phyloP scores from a whole-genome alignment of 2,329 filamentous ascomycete species.

The Tolypocladium sp. region DNA sequence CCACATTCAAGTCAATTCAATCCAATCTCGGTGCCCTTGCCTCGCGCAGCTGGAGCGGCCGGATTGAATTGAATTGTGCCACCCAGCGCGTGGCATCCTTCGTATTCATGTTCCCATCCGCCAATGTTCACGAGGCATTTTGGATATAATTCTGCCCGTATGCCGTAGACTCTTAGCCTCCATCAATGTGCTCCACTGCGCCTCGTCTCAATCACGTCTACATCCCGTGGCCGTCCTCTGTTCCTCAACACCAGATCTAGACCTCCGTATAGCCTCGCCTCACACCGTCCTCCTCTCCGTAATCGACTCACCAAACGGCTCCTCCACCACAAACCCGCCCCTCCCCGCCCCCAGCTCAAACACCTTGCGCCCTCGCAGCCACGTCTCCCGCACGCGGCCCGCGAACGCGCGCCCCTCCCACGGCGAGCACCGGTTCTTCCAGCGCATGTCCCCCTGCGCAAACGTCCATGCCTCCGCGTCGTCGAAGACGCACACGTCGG shows the following conservation, averaged over 20 bases:
- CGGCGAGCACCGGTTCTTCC: constrained; percentile 85
- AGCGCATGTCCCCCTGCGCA: constrained; percentile 72
- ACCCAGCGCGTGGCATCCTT: no score
- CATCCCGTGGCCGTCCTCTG: neutral
- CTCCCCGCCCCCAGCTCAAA: constrained; percentile 54
- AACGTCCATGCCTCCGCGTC: constrained; percentile 72
- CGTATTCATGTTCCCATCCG: neutral
- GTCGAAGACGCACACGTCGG: constrained; percentile 86
- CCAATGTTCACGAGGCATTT: neutral
- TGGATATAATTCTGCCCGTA: neutral
- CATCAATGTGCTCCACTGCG: neutral
- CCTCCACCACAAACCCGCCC: constrained; percentile 38
- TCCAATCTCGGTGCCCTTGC: no score
- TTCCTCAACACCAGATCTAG: neutral
- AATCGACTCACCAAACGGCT: constrained; percentile 46
- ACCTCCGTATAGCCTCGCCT: neutral
- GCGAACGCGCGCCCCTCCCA: constrained; percentile 75
- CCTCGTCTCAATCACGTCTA: neutral
- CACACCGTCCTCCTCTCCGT: constrained; percentile 45
- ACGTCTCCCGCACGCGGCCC: constrained; percentile 77
- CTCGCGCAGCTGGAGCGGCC: no score
- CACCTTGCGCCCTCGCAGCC: constrained; percentile 69
- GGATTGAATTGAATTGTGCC: neutral
- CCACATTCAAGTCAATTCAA: no score
- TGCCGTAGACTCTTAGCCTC: neutral